Conservation (phyloP, 257 asterid genomes). For the Pogostemon cablin region DNA sequence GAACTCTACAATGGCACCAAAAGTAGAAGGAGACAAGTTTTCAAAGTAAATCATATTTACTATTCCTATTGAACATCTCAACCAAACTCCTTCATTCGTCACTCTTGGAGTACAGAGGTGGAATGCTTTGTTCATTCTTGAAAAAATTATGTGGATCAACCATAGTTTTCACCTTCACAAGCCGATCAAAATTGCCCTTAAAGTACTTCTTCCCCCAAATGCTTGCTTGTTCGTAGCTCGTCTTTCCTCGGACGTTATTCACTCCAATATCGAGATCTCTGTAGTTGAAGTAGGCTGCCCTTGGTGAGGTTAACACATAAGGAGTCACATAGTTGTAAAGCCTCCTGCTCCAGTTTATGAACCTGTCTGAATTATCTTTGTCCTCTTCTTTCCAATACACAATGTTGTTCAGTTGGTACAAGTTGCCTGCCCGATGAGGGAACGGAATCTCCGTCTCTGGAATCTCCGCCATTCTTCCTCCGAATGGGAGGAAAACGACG, state of each 20-base stretch:
- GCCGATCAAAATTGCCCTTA: conserved; percentile 10
- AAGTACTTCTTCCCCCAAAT: not conserved
- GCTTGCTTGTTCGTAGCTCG: conserved; percentile 27
- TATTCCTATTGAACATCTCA: too few species aligned
- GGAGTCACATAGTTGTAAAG: conserved; percentile 35
- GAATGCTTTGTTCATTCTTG: conserved; percentile 26
- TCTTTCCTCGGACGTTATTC: conserved; percentile 24
- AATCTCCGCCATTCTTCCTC: conserved; percentile 44
- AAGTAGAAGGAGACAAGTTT: too few species aligned
- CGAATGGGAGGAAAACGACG: conserved; percentile 32
- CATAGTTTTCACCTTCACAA: not conserved
- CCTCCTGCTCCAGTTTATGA: conserved; percentile 32
- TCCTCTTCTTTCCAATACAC: conserved; percentile 30
- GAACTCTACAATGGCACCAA: too few species aligned
- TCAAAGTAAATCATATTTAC: too few species aligned
- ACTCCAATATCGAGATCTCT: conserved; percentile 46
- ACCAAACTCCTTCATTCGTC: not conserved
- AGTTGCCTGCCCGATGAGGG: conserved; percentile 41
- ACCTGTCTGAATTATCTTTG: not conserved
- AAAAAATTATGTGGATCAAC: conserved; percentile 22
- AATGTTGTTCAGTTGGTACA: conserved; percentile 21
- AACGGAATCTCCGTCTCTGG: conserved; percentile 31
- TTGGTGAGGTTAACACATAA: conserved; percentile 34
- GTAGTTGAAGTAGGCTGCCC: conserved; percentile 41
- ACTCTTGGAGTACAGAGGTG: not conserved